A percentile compares a stretch with the other conserved stretches of the same genome.
Conservation (phyloP, 1,284 basidiomycete species). For the Ceratobasidium sp. region DNA sequence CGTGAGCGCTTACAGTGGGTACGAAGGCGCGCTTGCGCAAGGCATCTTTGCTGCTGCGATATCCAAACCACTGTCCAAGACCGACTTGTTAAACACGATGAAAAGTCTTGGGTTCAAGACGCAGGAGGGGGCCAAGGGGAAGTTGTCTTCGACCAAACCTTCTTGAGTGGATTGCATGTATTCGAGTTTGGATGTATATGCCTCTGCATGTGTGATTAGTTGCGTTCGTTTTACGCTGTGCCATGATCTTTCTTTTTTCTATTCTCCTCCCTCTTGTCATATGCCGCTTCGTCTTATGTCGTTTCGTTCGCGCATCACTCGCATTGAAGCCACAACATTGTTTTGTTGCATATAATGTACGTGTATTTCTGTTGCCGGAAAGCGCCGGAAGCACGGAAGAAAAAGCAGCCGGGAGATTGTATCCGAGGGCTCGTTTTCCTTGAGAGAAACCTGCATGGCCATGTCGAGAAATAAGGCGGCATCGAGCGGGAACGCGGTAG, state of each 20-base stretch:
- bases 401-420: conserved; percentile 20
- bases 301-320: conserved; percentile 32
- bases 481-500: conserved; percentile 37
- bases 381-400: conserved; percentile 11
- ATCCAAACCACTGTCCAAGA: conserved; percentile 85
- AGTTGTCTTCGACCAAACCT: conserved; percentile 11
- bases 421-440: conserved; percentile 13
- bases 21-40: conserved; percentile 66
- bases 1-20: conserved; percentile 79
- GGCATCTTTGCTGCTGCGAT: conserved; percentile 85
- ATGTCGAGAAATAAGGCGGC: conserved; percentile 40
- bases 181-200: neutral
- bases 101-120: conserved; percentile 76
- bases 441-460: conserved; percentile 27
- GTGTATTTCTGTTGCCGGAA: conserved; percentile 26
- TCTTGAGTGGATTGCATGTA: conserved; percentile 1
- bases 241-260: conserved; percentile 10
- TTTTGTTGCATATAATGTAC: conserved; percentile 29
- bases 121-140: conserved; percentile 25
- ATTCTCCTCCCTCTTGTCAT: too few species aligned
- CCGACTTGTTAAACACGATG: conserved; percentile 78
- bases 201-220: too few species aligned
- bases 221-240: conserved; percentile 6
- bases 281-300: conserved; percentile 11
- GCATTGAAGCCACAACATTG: conserved; percentile 18